Percentiles rank a stretch among this genome's conserved stretches.
phyloP scores from a whole-genome alignment of 192 early-diverging fungal genomes.

The Backusella tarrabulga region DNA sequence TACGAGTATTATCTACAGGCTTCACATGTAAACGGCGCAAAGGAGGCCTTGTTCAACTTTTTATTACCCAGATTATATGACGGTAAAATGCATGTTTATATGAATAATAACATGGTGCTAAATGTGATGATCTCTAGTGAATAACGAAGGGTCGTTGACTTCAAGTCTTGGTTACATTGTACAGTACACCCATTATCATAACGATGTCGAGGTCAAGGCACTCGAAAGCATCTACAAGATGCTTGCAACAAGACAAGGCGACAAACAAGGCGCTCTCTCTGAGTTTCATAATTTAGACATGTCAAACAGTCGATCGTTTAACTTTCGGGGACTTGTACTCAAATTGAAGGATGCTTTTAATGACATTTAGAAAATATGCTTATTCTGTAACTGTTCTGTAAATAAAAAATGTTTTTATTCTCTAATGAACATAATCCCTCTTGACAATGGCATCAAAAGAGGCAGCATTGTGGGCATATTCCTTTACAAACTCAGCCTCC shows the following conservation, averaged over 20 bases:
- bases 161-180: background rate
- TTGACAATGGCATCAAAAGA: slow-evolving; percentile 64
- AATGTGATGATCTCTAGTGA: background rate
- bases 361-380: background rate
- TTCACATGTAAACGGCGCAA: background rate
- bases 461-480: slow-evolving; percentile 69
- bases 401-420: background rate
- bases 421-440: slow-evolving; percentile 23
- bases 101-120: background rate
- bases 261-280: background rate
- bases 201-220: background rate
- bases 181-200: background rate
- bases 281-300: background rate
- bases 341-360: background rate
- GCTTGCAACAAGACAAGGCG: background rate
- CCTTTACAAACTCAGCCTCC: slow-evolving; percentile 85
- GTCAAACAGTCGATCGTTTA: background rate
- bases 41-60: background rate
- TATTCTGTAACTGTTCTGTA: background rate
- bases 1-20: background rate
- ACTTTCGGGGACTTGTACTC: background rate
- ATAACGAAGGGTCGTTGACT: background rate
- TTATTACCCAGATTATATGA: background rate
- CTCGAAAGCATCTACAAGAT: background rate
- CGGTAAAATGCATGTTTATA: background rate